Evolutionary conservation across 139 green algal genomes (phyloP).

Genomic region (Mesotaenium endlicherianum): DNA sequence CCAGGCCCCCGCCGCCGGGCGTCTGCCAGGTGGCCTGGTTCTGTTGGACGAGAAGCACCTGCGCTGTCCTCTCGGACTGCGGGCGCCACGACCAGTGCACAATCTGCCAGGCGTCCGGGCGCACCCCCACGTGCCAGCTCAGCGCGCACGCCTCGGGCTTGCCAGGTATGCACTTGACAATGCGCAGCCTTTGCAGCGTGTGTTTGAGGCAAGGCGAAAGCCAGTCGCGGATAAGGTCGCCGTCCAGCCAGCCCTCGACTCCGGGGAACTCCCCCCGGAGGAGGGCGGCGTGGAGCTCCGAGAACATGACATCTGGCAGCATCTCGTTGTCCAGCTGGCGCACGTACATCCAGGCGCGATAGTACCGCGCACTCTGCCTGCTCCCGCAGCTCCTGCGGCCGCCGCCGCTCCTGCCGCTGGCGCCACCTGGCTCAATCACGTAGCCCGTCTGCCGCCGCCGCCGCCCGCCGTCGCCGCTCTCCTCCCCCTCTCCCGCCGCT

Average conservation of each 20-base stretch:
- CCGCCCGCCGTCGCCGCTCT: not conserved
- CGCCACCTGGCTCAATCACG: not conserved
- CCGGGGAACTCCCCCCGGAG: not conserved
- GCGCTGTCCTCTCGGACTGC: conserved; percentile 15
- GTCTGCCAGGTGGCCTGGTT: not conserved
- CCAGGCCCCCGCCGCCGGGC: not conserved
- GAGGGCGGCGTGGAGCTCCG: not conserved
- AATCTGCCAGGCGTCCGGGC: conserved; percentile 2
- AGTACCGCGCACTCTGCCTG: not conserved
- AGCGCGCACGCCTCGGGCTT: not conserved
- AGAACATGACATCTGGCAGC: not conserved
- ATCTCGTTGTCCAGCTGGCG: conserved; percentile 14
- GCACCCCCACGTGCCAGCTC: not conserved
- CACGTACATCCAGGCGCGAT: conserved; percentile 19
- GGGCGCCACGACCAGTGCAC: conserved; percentile 21
- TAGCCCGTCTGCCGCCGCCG: not conserved
- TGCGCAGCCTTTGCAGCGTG: not conserved
- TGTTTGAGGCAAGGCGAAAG: not conserved
- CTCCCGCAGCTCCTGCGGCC: too few species aligned
- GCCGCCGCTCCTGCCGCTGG: too few species aligned
- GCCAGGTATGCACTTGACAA: conserved; percentile 6
- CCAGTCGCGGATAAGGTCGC: not conserved
- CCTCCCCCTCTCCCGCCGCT: too few species aligned
- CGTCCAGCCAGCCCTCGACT: not conserved
- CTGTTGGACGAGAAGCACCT: not conserved